Conservation (phyloP, 495 filamentous ascomycete species). For the Neurospora sp. region DNA sequence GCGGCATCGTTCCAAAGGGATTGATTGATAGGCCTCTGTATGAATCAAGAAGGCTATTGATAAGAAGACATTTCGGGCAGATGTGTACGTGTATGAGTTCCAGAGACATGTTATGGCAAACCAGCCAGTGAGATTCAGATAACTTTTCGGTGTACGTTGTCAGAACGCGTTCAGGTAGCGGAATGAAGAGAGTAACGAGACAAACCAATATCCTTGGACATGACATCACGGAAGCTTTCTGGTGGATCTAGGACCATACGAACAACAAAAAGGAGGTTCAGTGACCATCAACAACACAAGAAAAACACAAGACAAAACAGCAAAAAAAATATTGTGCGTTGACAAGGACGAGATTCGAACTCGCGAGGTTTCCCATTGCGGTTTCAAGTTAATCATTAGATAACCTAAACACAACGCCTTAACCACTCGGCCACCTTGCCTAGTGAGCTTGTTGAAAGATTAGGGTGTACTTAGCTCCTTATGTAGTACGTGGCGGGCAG, state of each 20-base stretch:
- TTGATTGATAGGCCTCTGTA: too few relatives aligned
- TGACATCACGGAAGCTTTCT: background rate
- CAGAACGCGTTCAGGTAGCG: background rate
- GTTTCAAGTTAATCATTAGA: slow-evolving; percentile 6
- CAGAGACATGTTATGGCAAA: background rate
- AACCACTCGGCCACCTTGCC: slow-evolving; percentile 40
- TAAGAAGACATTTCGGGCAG: background rate
- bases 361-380: slow-evolving; percentile 14
- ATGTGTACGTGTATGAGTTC: background rate
- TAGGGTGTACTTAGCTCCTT: background rate
- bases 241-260: background rate
- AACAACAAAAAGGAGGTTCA: background rate
- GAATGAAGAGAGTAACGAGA: background rate
- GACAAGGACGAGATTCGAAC: slow-evolving; percentile 20
- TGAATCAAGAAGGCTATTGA: background rate
- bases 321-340: background rate
- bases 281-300: background rate
- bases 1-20: background rate
- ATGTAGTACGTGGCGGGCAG: background rate
- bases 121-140: background rate
- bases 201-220: background rate
- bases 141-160: background rate
- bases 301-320: background rate
- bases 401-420: slow-evolving; percentile 44
- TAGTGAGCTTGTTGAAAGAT: background rate